These are phyloP conservation scores for Mrakiaceae sp. DNA, from an alignment of 1,284 basidiomycete species.

Conservation along the genomic window DNA sequence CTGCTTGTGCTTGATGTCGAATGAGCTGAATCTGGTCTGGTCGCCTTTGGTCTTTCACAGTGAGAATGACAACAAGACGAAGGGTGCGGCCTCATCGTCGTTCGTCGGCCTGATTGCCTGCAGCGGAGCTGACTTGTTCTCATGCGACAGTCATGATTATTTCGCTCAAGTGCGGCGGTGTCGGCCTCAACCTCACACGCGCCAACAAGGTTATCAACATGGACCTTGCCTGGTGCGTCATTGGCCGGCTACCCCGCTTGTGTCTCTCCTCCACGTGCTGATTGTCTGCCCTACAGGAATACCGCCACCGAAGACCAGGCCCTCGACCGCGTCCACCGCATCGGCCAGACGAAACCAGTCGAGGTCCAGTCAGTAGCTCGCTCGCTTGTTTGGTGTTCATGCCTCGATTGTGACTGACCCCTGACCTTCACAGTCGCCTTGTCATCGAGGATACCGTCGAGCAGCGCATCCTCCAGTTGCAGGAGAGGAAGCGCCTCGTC, in stretches of 20 bases:
- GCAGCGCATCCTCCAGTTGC: slow-evolving; percentile 29
- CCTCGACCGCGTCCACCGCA: slow-evolving; percentile 52
- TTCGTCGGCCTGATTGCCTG: too few species aligned
- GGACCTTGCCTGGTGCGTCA: not conserved
- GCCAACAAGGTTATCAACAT: slow-evolving; percentile 15
- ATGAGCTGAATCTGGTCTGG: too few species aligned
- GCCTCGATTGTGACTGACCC: not conserved
- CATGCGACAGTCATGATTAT: slow-evolving; percentile 26
- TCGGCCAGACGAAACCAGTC: slow-evolving; percentile 77
- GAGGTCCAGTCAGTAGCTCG: slow-evolving; percentile 47
- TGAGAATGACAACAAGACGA: too few species aligned
- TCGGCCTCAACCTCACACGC: slow-evolving; percentile 16
- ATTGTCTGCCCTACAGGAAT: slow-evolving; percentile 28
- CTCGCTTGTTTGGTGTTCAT: not conserved
- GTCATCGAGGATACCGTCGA: slow-evolving; percentile 40
- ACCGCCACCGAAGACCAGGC: slow-evolving; percentile 29
- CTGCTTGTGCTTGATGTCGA: too few species aligned
- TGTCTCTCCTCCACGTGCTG: slow-evolving; percentile 25
- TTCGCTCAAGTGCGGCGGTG: slow-evolving; percentile 28
- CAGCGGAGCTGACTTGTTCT: too few species aligned
- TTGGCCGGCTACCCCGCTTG: not conserved
- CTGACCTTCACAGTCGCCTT: slow-evolving; percentile 48
- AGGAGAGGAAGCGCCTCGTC: slow-evolving; percentile 30
- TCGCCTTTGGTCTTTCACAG: too few species aligned
- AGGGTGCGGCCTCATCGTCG: too few species aligned